Evolutionary conservation across 1,139 yeast species (phyloP).

Genomic region (Cylindricascospora bacillispora): DNA sequence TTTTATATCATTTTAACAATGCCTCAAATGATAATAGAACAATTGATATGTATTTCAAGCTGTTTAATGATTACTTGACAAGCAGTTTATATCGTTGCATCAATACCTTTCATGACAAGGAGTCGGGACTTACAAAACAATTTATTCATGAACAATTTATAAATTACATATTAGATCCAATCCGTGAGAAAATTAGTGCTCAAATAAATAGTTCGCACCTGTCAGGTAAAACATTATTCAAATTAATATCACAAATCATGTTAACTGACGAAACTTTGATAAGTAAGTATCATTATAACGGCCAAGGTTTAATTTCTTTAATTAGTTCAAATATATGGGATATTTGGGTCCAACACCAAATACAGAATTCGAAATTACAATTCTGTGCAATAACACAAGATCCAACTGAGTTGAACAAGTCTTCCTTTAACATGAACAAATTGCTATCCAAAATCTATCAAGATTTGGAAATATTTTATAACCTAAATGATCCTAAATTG

Average conservation of each 20-base stretch:
- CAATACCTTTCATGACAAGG: constrained; percentile 17
- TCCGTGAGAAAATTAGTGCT: constrained; percentile 22
- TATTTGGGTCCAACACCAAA: constrained; percentile 61
- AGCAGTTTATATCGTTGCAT: constrained; percentile 23
- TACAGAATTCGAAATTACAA: constrained; percentile 41
- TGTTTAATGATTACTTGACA: constrained; percentile 33
- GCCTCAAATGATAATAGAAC: constrained; percentile 13
- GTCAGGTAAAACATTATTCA: constrained; percentile 23
- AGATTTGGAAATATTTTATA: constrained; percentile 34
- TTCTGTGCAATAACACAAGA: constrained; percentile 45
- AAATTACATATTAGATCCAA: constrained; percentile 24
- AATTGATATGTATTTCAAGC: constrained; percentile 41
- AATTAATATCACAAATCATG: constrained; percentile 23
- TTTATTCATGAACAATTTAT: constrained; percentile 25
- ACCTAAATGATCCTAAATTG: constrained; percentile 32
- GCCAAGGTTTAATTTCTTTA: constrained; percentile 20
- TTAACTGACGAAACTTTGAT: constrained; percentile 21
- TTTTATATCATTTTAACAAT: constrained; percentile 60
- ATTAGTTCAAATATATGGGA: constrained; percentile 27
- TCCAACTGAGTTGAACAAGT: constrained; percentile 48
- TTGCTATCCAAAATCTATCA: constrained; percentile 55
- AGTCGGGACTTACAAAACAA: constrained; percentile 14
- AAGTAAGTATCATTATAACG: constrained; percentile 18
- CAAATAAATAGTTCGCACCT: no score
- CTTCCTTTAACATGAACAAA: constrained; percentile 30